Percentiles rank a stretch among this genome's conserved stretches.
phyloP scores from a whole-genome alignment of 2,329 filamentous ascomycete species.

The Diatrype stigma region DNA sequence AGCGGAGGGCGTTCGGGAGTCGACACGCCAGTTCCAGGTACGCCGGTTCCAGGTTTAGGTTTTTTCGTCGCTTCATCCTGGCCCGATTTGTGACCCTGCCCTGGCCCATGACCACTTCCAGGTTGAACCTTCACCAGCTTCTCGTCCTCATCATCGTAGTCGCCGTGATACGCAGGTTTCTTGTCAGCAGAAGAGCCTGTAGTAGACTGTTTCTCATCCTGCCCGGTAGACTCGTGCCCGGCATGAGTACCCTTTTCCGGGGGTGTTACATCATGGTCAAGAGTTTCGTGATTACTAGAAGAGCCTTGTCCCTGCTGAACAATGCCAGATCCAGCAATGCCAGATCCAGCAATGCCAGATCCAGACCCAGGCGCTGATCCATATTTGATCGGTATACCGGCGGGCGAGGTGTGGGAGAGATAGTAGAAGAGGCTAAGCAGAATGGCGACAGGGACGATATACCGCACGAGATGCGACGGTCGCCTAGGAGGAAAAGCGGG shows the following conservation, averaged over 20 bases:
- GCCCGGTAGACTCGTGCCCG: neutral
- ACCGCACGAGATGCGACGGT: constrained; percentile 39
- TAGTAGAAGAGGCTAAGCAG: constrained; percentile 32
- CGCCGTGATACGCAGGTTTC: neutral
- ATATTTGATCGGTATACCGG: constrained; percentile 12
- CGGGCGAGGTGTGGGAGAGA: constrained; percentile 19
- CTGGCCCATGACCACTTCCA: constrained; percentile 1
- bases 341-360: neutral
- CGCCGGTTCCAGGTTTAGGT: neutral
- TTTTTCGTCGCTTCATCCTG: constrained; percentile 9
- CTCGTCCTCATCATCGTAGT: neutral
- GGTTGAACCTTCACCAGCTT: neutral
- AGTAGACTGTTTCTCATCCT: neutral
- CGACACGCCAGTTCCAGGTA: constrained; percentile 10
- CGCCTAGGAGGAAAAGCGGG: constrained; percentile 39
- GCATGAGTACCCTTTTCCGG: neutral
- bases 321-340: neutral
- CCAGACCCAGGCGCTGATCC: constrained; percentile 4
- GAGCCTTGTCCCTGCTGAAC: neutral
- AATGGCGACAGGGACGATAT: constrained; percentile 32
- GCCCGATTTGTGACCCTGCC: constrained; percentile 5
- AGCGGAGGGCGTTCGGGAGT: constrained; percentile 4
- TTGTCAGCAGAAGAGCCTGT: neutral
- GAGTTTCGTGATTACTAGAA: neutral
- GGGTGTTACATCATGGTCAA: neutral